Base-by-base conservation (phyloP, 768 basidiomycete species). In the Trametes maxima region DNA sequence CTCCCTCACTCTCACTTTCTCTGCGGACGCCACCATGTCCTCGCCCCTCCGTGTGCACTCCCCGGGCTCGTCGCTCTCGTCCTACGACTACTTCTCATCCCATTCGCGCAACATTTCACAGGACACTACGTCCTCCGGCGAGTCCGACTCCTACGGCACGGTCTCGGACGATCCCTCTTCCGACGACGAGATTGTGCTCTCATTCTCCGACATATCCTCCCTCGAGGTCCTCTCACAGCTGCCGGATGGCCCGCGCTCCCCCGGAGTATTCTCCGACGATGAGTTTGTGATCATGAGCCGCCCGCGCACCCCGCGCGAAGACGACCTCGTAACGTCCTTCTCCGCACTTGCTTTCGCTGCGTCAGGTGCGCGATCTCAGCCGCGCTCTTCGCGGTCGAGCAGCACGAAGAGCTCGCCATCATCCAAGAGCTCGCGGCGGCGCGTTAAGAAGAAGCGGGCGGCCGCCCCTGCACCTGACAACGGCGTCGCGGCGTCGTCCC, bases 171-270 rank as follows among this genome's bases (percentile, higher is more conserved):
- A 80, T 0, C 51, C 25, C 57, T 65, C 64, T 25, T 64, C 62
- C 13, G 84, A 83, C 65, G 85, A 87, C 63, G 82, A 85, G 68
- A 82, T 87, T 45, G 80, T 86, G 19, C 85, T 80, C 78, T 73
- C 68, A 42, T 60, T 71, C 51, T 69, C 70, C 35, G 69, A 69
- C 64, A 76, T 82, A 42, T 77, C 78, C 33, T 70, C 71, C 28
- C 69, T 42, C 54, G 67, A 66, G 17, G 40, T 71, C 70, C 13
- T 49, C 44, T 62, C 64, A 10, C 66, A 62, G 37, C 57, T 60
- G 45, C 58, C 50, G 16, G 52, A 50, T 50, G 37, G 33, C 46
- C 64, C 57, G 13, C 66, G 67, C 53, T 75, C 70, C 55, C 62
- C 68, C 24, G 70, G 60, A 49, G 65, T 70, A 25, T 71, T 74